Evolutionary conservation across 2,329 filamentous ascomycete genomes (phyloP).

Genomic region (Pseudocercospora macadamiae): DNA sequence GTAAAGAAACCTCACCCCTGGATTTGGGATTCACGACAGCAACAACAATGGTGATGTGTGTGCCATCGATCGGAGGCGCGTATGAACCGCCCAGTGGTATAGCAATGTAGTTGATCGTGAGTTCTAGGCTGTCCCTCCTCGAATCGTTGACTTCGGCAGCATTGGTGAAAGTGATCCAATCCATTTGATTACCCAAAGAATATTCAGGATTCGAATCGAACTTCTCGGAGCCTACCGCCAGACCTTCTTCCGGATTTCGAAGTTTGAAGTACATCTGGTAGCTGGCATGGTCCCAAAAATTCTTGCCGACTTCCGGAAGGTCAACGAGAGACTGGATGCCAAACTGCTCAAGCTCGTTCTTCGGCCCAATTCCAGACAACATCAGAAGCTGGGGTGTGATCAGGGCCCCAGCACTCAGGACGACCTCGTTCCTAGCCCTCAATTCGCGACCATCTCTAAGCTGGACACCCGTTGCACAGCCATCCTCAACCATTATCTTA

Average conservation of each 20-base stretch:
- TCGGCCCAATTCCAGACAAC: constrained; percentile 61
- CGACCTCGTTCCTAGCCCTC: constrained; percentile 41
- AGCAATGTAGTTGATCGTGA: constrained; percentile 4
- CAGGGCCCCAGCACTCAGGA: constrained; percentile 44
- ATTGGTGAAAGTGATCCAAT: constrained; percentile 6
- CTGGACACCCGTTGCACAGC: constrained; percentile 51
- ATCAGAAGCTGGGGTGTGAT: constrained; percentile 55
- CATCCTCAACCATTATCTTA: constrained; percentile 52
- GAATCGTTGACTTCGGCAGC: constrained; percentile 1
- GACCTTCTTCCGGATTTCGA: constrained; percentile 30
- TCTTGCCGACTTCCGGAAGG: constrained; percentile 63
- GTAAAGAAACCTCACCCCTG: constrained; percentile 62
- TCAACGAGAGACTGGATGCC: constrained; percentile 60
- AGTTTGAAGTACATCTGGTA: constrained; percentile 32
- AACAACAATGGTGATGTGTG: constrained; percentile 1
- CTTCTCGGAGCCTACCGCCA: constrained; percentile 6
- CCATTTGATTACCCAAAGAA: constrained; percentile 13
- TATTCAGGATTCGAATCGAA: constrained; percentile 11
- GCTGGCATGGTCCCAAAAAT: constrained; percentile 59
- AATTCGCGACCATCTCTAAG: constrained; percentile 16
- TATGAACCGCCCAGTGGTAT: background rate
- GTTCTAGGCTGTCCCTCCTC: constrained; percentile 9
- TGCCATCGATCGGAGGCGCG: constrained; percentile 6
- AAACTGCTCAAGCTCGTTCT: constrained; percentile 55
- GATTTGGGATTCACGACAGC: background rate